A percentile compares a stretch with the other conserved stretches of the same genome.
These are phyloP conservation scores for Pseudisothecium myosuroides DNA, from an alignment of 225 moss, liverwort and hornwort species.

Conservation along the genomic window DNA sequence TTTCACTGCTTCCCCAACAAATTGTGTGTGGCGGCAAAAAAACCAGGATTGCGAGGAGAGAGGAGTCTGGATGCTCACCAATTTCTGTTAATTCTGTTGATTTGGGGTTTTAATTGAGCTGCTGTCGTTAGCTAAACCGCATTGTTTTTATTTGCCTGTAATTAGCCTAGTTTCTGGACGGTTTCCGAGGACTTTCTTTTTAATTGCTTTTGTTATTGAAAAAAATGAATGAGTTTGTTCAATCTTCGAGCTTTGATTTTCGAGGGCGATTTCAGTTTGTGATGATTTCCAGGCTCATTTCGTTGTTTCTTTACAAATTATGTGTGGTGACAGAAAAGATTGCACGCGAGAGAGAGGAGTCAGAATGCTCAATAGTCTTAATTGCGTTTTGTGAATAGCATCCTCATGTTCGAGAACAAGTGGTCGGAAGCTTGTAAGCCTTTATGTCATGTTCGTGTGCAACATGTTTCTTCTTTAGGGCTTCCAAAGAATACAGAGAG, in stretches of 20 bases:
- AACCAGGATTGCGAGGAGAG: background rate
- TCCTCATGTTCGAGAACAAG: background rate
- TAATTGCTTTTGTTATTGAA: background rate
- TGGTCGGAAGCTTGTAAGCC: background rate
- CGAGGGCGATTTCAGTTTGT: background rate
- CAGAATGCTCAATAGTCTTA: background rate
- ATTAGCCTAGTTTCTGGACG: background rate
- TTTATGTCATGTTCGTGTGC: background rate
- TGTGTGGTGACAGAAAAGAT: background rate
- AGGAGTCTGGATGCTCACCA: background rate
- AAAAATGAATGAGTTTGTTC: background rate
- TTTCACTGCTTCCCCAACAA: background rate
- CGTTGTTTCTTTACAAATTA: background rate
- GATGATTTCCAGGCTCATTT: background rate
- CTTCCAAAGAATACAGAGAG: background rate
- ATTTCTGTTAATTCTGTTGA: background rate
- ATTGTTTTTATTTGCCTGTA: background rate
- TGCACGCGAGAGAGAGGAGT: background rate
- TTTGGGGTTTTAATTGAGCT: background rate
- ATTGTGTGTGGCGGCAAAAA: background rate
- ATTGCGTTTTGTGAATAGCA: background rate
- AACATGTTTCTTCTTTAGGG: background rate
- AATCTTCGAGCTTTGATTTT: background rate
- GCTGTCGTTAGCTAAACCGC: background rate
- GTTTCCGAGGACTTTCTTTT: background rate